Base-by-base conservation (phyloP, 1,139 yeast genomes). In the Saccharomycopsis hybrid region DNA sequence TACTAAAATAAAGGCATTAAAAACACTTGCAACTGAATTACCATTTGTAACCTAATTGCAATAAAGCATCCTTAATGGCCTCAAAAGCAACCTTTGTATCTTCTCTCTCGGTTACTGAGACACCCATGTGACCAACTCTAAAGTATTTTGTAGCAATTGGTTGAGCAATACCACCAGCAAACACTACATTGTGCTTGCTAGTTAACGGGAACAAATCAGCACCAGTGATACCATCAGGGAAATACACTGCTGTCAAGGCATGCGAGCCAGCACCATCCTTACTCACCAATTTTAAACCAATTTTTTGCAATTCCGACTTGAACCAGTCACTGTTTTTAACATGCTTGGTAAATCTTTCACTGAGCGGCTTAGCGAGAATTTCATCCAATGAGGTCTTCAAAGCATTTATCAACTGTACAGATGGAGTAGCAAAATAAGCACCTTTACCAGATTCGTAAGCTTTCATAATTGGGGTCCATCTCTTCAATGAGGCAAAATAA, bases 51-150 rank as follows among this genome's bases (percentile, higher is more conserved):
- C 30, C 32, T 32, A 43, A 7, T 13, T 43, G 37, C 24, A 60
- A 59, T 38, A 74, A 60, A 9, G 74, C 58, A 25, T 62, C 67
- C 53, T 69, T 67, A 49, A 74, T 66, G 29, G 71, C 74, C 24
- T 62, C 58, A 49, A 68, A 65, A 33, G 71, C 71, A 42, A 61
- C 60, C 46, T 68, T 70, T 30, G 73, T 61, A 58, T 73, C 77
- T n/a, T 56, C 71, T 65, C 35, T 49, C 42, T 56, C 59, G 46
- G 76, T 71, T 1, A 76, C 77, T 51, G 80, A 69, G 45, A 78
- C 79, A 58, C 97, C 97, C 97, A 90, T 90, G 69, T 90, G 97
- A 33, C 97, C 97, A 54, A 90, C 82, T 69, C 97, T 80, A 72
- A 90, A 87, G 71, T 89, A 89, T 65, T 85, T 82, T 53, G 85